Evolutionary conservation across 169 alveolate genomes (phyloP).

Genomic region (Babesia caballi): DNA sequence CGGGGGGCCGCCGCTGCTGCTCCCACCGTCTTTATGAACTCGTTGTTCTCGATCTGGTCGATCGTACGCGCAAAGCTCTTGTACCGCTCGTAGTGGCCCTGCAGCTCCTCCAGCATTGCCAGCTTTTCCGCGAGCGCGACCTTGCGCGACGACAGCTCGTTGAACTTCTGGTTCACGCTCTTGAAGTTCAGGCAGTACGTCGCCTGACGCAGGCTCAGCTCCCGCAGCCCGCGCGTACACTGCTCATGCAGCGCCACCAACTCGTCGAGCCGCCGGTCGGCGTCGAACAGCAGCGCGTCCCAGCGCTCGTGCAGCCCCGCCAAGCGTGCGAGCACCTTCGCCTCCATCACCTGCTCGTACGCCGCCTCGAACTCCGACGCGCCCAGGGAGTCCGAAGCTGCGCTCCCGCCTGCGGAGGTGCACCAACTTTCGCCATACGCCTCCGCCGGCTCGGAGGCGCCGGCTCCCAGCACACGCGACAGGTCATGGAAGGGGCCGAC

Average conservation of each 20-base stretch:
- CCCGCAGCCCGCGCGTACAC: slow-evolving; percentile 10
- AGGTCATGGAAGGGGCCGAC: slow-evolving; percentile 56
- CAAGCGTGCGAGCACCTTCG: neutral
- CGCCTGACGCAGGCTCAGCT: slow-evolving; percentile 19
- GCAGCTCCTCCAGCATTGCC: slow-evolving; percentile 35
- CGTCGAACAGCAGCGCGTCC: slow-evolving; percentile 8
- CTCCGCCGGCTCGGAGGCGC: neutral
- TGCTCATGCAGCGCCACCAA: slow-evolving; percentile 25
- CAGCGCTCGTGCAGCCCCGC: neutral
- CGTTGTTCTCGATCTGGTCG: slow-evolving; percentile 30
- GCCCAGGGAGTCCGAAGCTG: neutral
- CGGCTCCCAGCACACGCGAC: slow-evolving; percentile 24
- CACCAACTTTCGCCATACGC: slow-evolving; percentile 3
- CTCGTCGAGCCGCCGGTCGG: neutral
- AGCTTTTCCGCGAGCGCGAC: slow-evolving; percentile 16
- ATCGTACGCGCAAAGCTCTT: neutral
- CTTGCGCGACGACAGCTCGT: slow-evolving; percentile 24
- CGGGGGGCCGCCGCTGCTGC: neutral
- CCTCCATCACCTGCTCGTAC: slow-evolving; percentile 1
- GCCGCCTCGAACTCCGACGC: neutral
- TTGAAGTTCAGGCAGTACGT: slow-evolving; percentile 47
- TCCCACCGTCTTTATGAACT: neutral
- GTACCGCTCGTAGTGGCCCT: slow-evolving; percentile 37
- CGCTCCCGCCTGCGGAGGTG: neutral
- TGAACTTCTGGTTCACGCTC: slow-evolving; percentile 43